These are phyloP conservation scores for Calendula officinalis DNA, from an alignment of 129 eudicot genomes.

Conservation along the genomic window DNA sequence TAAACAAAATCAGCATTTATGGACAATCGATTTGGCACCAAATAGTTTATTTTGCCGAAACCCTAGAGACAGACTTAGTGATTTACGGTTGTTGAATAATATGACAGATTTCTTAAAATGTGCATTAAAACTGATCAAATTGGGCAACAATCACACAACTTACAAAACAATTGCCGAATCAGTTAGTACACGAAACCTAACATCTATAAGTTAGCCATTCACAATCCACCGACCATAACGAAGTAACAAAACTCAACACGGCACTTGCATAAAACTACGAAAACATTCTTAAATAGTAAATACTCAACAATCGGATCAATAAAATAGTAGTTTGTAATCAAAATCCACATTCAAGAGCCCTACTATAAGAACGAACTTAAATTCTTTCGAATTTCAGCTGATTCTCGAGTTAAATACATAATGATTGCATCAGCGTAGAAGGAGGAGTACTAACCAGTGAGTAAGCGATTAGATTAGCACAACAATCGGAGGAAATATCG, in stretches of 20 bases:
- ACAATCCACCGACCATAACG: background rate
- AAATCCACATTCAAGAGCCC: constrained; percentile 7
- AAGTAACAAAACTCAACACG: constrained; percentile 7
- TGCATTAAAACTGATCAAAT: constrained; percentile 4
- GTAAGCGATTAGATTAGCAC: constrained; percentile 17
- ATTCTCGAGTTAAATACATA: background rate
- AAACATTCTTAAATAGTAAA: constrained; percentile 3
- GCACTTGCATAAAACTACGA: constrained; percentile 5
- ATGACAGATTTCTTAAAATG: background rate
- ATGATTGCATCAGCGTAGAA: constrained; percentile 19
- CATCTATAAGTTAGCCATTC: background rate
- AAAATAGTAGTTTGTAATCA: constrained; percentile 16
- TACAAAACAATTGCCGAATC: background rate
- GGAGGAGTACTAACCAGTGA: constrained; percentile 29
- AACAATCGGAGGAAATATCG: constrained; percentile 9
- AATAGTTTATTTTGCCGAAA: constrained; percentile 10
- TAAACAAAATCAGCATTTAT: constrained; percentile 17
- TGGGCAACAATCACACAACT: constrained; percentile 1
- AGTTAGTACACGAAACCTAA: constrained; percentile 2
- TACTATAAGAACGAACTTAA: constrained; percentile 2
- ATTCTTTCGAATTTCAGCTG: constrained; percentile 2
- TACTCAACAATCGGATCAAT: constrained; percentile 19
- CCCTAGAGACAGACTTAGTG: constrained; percentile 7
- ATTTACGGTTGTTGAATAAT: background rate
- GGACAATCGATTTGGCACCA: constrained; percentile 2